Conservation (phyloP, 768 basidiomycete genomes). For the Podaxis sp. region DNA sequence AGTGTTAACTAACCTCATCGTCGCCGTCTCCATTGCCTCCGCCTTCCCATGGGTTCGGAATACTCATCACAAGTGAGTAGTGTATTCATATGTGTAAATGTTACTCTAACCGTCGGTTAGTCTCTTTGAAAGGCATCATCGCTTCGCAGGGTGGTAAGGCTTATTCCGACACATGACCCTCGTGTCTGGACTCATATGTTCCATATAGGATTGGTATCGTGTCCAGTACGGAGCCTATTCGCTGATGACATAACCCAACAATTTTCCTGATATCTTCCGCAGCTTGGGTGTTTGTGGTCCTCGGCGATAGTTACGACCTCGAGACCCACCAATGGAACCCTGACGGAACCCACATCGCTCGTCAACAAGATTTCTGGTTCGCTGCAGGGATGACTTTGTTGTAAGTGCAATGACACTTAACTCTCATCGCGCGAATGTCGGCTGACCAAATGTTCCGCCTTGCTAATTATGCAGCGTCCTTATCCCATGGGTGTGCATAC, state of each 20-base stretch:
- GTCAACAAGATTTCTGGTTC: slow-evolving; percentile 82
- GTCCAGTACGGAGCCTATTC: slow-evolving; percentile 41
- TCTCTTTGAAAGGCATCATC: slow-evolving; percentile 79
- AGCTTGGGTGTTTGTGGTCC: slow-evolving; percentile 70
- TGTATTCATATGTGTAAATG: background rate
- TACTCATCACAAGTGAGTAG: slow-evolving; percentile 72
- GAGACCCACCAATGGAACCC: slow-evolving; percentile 57
- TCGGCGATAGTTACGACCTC: slow-evolving; percentile 64
- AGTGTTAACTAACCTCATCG: slow-evolving; percentile 54
- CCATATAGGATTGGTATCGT: slow-evolving; percentile 43
- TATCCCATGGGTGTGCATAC: slow-evolving; percentile 75
- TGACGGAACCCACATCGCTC: slow-evolving; percentile 53
- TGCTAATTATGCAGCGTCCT: slow-evolving; percentile 43
- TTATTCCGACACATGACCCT: background rate
- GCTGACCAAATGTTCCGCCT: background rate
- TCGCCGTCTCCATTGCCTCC: slow-evolving; percentile 59
- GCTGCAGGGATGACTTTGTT: slow-evolving; percentile 70
- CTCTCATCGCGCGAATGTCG: background rate
- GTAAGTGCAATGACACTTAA: slow-evolving; percentile 35
- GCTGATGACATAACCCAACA: background rate
- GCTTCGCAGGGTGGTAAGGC: slow-evolving; percentile 75
- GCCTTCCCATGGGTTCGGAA: slow-evolving; percentile 82
- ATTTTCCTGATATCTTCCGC: slow-evolving; percentile 10
- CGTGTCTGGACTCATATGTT: slow-evolving; percentile 8
- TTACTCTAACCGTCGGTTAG: slow-evolving; percentile 30